Conservation (phyloP, 164 flowering plant genomes). For the Hamamelis virginiana region DNA sequence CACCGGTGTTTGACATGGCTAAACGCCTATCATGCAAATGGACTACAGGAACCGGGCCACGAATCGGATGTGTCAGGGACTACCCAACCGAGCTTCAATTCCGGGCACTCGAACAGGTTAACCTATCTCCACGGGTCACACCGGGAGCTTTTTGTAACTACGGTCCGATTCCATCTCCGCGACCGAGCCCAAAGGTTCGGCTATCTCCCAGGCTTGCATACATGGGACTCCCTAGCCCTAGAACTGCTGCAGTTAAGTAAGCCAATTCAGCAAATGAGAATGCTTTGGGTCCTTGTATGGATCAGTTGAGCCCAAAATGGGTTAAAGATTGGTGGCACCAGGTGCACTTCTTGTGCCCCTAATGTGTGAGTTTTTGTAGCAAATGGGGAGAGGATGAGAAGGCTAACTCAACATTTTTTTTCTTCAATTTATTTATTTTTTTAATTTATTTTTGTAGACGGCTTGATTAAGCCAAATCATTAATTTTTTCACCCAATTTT, state of each 20-base stretch:
- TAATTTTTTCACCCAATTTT: neutral
- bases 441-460: neutral
- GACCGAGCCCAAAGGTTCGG: constrained; percentile 69
- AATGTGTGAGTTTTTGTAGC: too few relatives aligned
- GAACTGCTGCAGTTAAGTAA: constrained; percentile 19
- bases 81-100: constrained; percentile 44
- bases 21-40: constrained; percentile 43
- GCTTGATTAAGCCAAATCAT: neutral
- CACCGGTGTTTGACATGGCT: constrained; percentile 9
- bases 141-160: constrained; percentile 13
- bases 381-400: too few relatives aligned
- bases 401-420: neutral
- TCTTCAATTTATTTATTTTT: neutral
- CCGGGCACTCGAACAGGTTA: constrained; percentile 51
- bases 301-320: neutral
- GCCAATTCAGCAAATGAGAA: neutral
- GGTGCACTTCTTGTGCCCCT: neutral
- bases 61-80: constrained; percentile 54
- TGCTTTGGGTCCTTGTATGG: neutral
- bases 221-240: constrained; percentile 68
- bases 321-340: neutral
- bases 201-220: constrained; percentile 76
- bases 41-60: constrained; percentile 43
- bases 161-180: constrained; percentile 62
- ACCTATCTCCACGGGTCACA: constrained; percentile 37